Base-by-base conservation (phyloP, 2,329 filamentous ascomycete genomes). In the Penicillium paneum region DNA sequence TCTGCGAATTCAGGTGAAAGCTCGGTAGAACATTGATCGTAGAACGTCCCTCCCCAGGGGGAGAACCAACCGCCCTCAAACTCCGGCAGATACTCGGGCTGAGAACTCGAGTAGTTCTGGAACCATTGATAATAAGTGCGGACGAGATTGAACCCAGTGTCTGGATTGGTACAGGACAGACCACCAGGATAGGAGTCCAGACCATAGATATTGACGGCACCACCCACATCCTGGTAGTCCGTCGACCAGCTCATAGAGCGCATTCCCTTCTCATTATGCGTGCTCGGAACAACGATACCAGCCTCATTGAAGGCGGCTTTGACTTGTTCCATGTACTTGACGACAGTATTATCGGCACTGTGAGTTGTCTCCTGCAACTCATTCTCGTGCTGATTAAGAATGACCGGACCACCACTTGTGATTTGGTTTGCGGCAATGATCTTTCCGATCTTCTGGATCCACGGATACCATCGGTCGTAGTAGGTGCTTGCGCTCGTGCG, bases 101-200 rank as follows among this genome's bases (percentile, higher is more conserved):
- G 81, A 1, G 79, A 78, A 0, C 50, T 52, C 8, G 80, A 80
- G 52, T 81, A 81, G 38, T 80, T 78, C n/a, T 76, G 73, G 58
- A 84, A 84, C 79, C 80, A 83, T 57, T 83, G 76, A 55, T 80
- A 79, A 60, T 83, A 84, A 5, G 74, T 81, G 26, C 79, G 74
- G 3, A 80, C 73, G 1, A 82, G 65, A 28, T 71, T 78, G 61
- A 81, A 83, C 1, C 79, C 80, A 7, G 71, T 68, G 41, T 78
- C 67, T 0, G 71, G 71, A 49, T 82, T 80, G 1, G 76, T 79
- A 62, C 81, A 83, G 8, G 76, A 78, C 10, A 79, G 59, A 0
- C 79, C 76, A 26, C 65, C 67, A 3, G 70, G 67, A 43, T 72
- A 71, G 15, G 65, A 65, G 49, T 71, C 70, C 8, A 72, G 46